Conservation (phyloP, 768 basidiomycete species). For the Baorangia bicolor region DNA sequence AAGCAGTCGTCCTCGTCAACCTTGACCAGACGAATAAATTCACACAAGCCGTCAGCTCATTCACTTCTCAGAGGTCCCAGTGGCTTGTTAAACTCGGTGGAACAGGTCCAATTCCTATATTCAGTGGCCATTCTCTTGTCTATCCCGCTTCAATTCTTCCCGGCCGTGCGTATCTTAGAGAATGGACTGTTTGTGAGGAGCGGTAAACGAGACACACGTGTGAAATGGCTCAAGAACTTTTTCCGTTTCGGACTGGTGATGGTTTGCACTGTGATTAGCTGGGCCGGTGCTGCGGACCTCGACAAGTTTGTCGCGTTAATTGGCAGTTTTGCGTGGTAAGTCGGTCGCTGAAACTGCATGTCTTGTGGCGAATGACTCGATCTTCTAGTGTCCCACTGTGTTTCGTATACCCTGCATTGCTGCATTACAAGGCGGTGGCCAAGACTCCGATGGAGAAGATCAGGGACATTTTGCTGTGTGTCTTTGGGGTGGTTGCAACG, state of each 20-base stretch:
- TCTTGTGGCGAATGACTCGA: slow-evolving; percentile 12
- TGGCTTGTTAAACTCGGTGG: background rate
- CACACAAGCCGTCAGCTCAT: slow-evolving; percentile 74
- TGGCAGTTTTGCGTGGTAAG: slow-evolving; percentile 92
- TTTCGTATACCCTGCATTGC: slow-evolving; percentile 91
- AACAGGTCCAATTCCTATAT: slow-evolving; percentile 79
- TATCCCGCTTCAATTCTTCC: slow-evolving; percentile 95
- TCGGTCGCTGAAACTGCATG: background rate
- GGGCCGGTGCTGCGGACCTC: slow-evolving; percentile 81
- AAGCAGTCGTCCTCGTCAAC: slow-evolving; percentile 95
- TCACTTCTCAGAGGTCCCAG: slow-evolving; percentile 13
- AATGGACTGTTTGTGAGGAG: slow-evolving; percentile 88
- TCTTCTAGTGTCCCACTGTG: slow-evolving; percentile 79
- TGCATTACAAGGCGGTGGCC: slow-evolving; percentile 87
- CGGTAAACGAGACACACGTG: slow-evolving; percentile 74
- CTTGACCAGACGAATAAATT: slow-evolving; percentile 79
- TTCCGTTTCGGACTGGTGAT: slow-evolving; percentile 75
- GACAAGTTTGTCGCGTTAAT: slow-evolving; percentile 96
- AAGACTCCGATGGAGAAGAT: slow-evolving; percentile 63
- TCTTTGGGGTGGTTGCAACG: slow-evolving; percentile 72
- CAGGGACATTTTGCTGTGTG: slow-evolving; percentile 68
- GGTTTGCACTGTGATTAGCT: slow-evolving; percentile 78
- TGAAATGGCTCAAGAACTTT: slow-evolving; percentile 98
- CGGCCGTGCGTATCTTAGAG: slow-evolving; percentile 95
- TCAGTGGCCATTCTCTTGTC: slow-evolving; percentile 92